Evolutionary conservation across 257 asterid species (phyloP).

Genomic region (Solanum verrucosum): DNA sequence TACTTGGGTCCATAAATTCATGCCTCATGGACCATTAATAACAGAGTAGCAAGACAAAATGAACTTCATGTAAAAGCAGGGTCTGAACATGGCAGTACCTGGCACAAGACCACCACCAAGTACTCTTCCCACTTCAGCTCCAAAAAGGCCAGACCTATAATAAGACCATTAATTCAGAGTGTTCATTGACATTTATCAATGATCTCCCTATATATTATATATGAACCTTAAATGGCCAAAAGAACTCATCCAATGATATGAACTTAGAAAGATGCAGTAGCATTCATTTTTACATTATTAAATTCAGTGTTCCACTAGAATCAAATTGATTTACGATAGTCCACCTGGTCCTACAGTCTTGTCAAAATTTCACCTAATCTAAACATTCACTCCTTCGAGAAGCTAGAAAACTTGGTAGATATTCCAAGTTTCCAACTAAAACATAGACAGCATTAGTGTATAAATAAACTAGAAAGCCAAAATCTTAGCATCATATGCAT

Average conservation of each 20-base stretch:
- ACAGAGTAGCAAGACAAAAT: neutral
- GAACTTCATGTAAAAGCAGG: neutral
- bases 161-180: neutral
- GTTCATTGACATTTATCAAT: neutral
- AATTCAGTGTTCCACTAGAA: neutral
- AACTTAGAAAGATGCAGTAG: neutral
- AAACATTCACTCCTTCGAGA: neutral
- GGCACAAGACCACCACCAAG: conserved; percentile 99
- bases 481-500: neutral
- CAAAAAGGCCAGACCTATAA: conserved; percentile 70
- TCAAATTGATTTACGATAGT: neutral
- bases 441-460: neutral
- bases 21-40: neutral
- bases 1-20: neutral
- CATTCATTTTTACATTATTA: neutral
- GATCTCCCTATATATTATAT: neutral
- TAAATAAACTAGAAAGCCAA: neutral
- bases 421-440: neutral
- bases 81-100: conserved; percentile 29
- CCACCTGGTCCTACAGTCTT: neutral
- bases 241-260: neutral
- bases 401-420: neutral
- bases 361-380: neutral
- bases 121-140: conserved; percentile 92
- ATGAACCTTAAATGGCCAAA: neutral